Percentiles rank a stretch among this genome's conserved stretches.
phyloP scores from a whole-genome alignment of 2,329 filamentous ascomycete species.

The Penicillium sp. region DNA sequence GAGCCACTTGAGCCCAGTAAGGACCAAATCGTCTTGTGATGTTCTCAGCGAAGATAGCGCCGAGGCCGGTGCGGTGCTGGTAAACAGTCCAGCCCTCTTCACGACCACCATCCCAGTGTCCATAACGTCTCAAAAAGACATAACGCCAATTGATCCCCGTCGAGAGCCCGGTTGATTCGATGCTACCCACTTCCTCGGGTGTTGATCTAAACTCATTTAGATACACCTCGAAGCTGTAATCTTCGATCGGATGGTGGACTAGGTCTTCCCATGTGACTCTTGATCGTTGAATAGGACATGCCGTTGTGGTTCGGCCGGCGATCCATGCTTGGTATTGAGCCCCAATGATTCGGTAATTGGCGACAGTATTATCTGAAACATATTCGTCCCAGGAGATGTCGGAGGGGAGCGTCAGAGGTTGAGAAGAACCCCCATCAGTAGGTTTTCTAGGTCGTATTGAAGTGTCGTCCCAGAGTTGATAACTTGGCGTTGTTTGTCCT shows the following conservation, averaged over 20 bases:
- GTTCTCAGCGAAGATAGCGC: background rate
- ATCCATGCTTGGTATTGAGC: conserved; percentile 1
- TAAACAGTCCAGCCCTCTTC: background rate
- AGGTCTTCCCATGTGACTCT: background rate
- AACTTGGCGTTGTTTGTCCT: background rate
- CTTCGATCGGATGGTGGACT: background rate
- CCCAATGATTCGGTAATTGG: background rate
- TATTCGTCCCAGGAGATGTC: background rate
- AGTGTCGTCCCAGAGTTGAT: background rate
- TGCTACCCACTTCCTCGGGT: background rate
- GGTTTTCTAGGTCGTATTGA: background rate
- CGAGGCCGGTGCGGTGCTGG: background rate
- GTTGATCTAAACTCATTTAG: background rate
- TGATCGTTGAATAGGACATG: background rate
- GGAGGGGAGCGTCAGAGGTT: accelerated
- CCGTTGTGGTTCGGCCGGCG: background rate
- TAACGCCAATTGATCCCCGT: background rate
- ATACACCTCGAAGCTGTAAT: background rate
- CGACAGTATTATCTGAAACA: background rate
- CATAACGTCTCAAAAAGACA: background rate
- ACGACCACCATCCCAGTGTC: background rate
- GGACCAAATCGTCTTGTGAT: background rate
- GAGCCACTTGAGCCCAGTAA: background rate
- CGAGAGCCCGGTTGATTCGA: background rate
- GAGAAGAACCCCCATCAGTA: no score